Base-by-base conservation (phyloP, 2,329 filamentous ascomycete genomes). In the Ambrosiella beaveri region DNA sequence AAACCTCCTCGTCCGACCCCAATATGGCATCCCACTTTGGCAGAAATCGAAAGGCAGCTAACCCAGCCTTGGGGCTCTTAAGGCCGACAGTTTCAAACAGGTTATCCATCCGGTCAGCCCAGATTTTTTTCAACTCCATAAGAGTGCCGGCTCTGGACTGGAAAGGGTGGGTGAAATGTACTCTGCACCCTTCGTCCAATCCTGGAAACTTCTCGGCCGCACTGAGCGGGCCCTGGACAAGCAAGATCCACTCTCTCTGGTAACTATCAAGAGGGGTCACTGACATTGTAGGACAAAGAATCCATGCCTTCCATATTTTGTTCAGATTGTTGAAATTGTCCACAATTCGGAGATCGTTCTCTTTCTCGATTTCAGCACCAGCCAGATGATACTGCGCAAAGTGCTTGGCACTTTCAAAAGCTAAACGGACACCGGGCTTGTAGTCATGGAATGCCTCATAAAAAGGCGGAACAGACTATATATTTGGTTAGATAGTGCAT, bases 231-330 rank as follows among this genome's bases (percentile, higher is more conserved):
- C 58, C 54, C n/a, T 53, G 51, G 7, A 63, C 55, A 3, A 63
- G 7, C 7, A 62, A 36, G 2, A 63, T 19, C 60, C 60, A 62
- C 13, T 61, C 51, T 13, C 56, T 40, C 8, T 57, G 56, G 8
- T 58, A 57, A 5, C 44, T 51, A 36, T 54, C 40, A 1, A 61
- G 17, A 6, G 51, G 58, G 3, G 44, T 53, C 3, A 39, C 40
- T 1, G 6, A 17, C 7, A 50, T 17, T 36, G 57, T 57, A 11
- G 62, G 60, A 0, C 47, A 39, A 4, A 62, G 35, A 13, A 62
- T 58, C 62, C 62, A 62, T 12, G 62, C 57, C 15, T 45, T 3
- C 41, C 57, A 58, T 2, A 37, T 19, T n/a, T 41, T 27, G 2
- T 39, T 12, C 3, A 27, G 13, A 13, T 56, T 56, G 40, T 62